Evolutionary conservation across 106 monocot genomes (phyloP).

Genomic region (Allium cepa): DNA sequence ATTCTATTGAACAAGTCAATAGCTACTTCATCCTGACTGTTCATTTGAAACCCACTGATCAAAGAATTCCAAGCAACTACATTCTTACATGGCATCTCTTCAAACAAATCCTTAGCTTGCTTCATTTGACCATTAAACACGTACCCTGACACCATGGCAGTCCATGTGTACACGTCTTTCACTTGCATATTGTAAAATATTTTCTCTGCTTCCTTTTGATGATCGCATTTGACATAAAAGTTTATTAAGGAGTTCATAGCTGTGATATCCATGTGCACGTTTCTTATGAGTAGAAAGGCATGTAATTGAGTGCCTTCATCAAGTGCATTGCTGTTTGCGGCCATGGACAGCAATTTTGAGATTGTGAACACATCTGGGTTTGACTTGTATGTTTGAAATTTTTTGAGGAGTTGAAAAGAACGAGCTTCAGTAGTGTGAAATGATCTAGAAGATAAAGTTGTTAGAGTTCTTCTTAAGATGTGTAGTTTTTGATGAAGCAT

Average conservation of each 20-base stretch:
- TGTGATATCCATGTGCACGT: constrained; percentile 19
- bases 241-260: constrained; percentile 24
- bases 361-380: constrained; percentile 19
- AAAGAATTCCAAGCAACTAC: constrained; percentile 23
- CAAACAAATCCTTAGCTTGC: constrained; percentile 13
- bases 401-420: not conserved
- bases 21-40: constrained; percentile 14
- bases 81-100: constrained; percentile 25
- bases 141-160: constrained; percentile 23
- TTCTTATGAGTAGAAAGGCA: constrained; percentile 27
- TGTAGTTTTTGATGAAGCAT: not conserved
- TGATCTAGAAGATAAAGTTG: constrained; percentile 3
- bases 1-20: constrained; percentile 20
- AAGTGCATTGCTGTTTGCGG: constrained; percentile 7
- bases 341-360: constrained; percentile 10
- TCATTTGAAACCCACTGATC: constrained; percentile 20
- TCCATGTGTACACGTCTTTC: constrained; percentile 32
- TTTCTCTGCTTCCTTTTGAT: constrained; percentile 18
- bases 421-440: not conserved
- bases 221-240: constrained; percentile 21
- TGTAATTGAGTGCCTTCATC: constrained; percentile 26
- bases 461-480: not conserved
- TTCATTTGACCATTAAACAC: constrained; percentile 12
- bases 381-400: constrained; percentile 7
- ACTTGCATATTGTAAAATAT: constrained; percentile 14